Conservation (phyloP, 2,329 filamentous ascomycete species). For the Colletotrichum graminicola region DNA sequence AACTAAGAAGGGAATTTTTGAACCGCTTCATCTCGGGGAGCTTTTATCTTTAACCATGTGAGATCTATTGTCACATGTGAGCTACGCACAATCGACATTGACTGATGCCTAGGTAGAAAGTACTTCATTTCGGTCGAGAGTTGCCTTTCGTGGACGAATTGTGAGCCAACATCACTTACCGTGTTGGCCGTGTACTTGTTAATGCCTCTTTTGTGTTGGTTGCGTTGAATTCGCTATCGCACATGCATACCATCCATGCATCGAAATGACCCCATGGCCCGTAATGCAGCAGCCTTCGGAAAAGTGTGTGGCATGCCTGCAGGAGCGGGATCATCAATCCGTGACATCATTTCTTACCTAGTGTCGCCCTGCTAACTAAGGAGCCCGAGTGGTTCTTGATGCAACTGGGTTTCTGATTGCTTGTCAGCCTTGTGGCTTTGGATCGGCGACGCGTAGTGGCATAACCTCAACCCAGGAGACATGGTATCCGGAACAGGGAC, state of each 20-base stretch:
- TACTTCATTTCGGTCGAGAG: background rate
- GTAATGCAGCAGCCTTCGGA: background rate
- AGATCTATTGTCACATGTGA: background rate
- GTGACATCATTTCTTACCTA: background rate
- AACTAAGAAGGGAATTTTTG: background rate
- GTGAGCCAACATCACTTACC: background rate
- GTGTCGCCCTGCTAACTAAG: background rate
- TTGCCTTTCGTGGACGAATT: too few relatives aligned
- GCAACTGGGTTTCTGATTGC: background rate
- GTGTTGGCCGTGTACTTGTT: background rate
- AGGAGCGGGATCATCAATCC: background rate
- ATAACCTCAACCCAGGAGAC: background rate
- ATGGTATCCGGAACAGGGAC: background rate
- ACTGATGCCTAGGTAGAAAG: background rate
- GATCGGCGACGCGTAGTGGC: background rate
- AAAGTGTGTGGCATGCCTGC: background rate
- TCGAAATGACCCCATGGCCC: background rate
- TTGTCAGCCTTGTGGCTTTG: background rate
- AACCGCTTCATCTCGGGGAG: background rate
- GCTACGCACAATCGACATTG: background rate
- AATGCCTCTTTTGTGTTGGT: slow-evolving; percentile 1
- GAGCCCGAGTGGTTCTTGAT: too few relatives aligned
- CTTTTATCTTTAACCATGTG: background rate
- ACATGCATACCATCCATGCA: background rate
- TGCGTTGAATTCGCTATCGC: background rate